Conservation (phyloP, 306 rosid species). For the Vigna mungo region DNA sequence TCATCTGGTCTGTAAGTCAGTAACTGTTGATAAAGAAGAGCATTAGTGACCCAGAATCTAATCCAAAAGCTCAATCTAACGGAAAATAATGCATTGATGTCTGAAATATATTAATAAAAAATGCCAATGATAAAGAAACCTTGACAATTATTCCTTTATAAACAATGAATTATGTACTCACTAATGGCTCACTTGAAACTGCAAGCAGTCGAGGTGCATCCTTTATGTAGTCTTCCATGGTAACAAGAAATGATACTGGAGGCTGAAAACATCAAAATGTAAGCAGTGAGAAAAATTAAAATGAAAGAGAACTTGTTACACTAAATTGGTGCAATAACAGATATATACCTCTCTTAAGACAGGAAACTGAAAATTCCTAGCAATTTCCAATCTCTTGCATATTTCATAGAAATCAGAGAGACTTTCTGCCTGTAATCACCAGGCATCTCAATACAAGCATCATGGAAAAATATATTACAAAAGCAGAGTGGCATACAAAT, state of each 20-base stretch:
- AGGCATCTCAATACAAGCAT: slow-evolving; percentile 23
- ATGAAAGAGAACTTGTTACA: neutral
- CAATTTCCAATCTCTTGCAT: slow-evolving; percentile 86
- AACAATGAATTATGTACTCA: slow-evolving; percentile 44
- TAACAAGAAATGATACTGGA: slow-evolving; percentile 79
- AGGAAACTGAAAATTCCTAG: slow-evolving; percentile 89
- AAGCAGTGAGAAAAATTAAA: slow-evolving; percentile 1
- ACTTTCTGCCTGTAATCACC: slow-evolving; percentile 63
- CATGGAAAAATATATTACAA: slow-evolving; percentile 21
- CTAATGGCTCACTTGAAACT: slow-evolving; percentile 81
- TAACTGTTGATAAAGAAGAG: slow-evolving; percentile 62
- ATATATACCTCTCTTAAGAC: slow-evolving; percentile 70
- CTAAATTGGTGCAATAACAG: slow-evolving; percentile 10
- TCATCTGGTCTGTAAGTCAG: slow-evolving; percentile 78
- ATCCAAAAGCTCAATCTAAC: slow-evolving; percentile 8
- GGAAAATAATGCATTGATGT: neutral
- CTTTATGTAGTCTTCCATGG: slow-evolving; percentile 84
- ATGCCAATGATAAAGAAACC: neutral
- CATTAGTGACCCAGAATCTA: slow-evolving; percentile 4
- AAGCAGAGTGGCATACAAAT: slow-evolving; percentile 8
- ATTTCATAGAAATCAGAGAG: slow-evolving; percentile 80
- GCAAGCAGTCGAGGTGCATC: slow-evolving; percentile 81
- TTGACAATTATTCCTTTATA: slow-evolving; percentile 4
- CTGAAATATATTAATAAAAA: neutral
- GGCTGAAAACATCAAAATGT: slow-evolving; percentile 59